A percentile compares a stretch with the other conserved stretches of the same genome.
phyloP scores from a whole-genome alignment of 2,329 filamentous ascomycete genomes.

The Nectriaceae sp. region DNA sequence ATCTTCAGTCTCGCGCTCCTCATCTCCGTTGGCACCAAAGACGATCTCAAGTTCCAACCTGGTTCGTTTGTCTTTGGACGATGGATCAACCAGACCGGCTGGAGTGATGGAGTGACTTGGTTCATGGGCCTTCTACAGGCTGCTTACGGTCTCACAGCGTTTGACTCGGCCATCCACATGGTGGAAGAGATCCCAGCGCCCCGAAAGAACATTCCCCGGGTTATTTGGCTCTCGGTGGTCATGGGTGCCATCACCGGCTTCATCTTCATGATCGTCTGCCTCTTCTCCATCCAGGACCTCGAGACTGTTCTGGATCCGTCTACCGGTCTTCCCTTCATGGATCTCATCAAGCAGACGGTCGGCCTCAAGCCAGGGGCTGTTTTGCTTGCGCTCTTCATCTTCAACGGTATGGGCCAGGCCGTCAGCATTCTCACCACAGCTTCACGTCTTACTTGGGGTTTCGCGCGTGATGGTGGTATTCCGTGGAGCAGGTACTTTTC shows the following conservation, averaged over 20 bases:
- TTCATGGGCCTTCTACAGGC: constrained; percentile 59
- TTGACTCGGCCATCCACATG: constrained; percentile 61
- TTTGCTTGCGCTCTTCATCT: constrained; percentile 53
- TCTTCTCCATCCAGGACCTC: constrained; percentile 52
- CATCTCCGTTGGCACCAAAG: constrained; percentile 50
- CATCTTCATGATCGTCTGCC: constrained; percentile 53
- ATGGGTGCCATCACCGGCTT: constrained; percentile 51
- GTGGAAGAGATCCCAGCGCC: constrained; percentile 58
- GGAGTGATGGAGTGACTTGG: constrained; percentile 57
- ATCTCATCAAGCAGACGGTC: constrained; percentile 42
- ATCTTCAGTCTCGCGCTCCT: constrained; percentile 52
- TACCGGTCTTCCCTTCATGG: constrained; percentile 50
- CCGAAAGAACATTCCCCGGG: constrained; percentile 49
- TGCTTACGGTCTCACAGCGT: constrained; percentile 53
- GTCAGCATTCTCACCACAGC: constrained; percentile 52
- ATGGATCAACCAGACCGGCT: constrained; percentile 50
- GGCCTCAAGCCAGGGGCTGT: constrained; percentile 42
- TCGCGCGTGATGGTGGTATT: constrained; percentile 55
- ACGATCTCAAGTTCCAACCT: constrained; percentile 47
- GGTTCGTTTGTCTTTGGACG: constrained; percentile 53
- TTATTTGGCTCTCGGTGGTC: constrained; percentile 54
- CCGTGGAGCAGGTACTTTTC: constrained; percentile 48
- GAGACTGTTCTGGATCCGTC: constrained; percentile 41
- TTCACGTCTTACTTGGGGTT: constrained; percentile 55
- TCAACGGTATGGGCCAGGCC: constrained; percentile 57